Evolutionary conservation across 176 grass and related monocot genomes (phyloP).

Genomic region (Avena insularis): DNA sequence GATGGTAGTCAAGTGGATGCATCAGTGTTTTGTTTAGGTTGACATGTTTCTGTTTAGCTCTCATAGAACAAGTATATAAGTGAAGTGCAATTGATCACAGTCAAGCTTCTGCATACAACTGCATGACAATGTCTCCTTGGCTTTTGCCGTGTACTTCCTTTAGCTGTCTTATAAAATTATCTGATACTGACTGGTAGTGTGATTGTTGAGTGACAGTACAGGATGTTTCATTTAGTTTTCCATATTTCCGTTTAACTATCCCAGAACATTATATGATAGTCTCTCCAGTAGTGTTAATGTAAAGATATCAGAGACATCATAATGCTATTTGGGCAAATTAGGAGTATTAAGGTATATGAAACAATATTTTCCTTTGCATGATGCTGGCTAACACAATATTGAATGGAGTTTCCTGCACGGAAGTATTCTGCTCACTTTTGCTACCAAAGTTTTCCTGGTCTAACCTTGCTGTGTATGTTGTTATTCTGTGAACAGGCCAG

Average conservation of each 20-base stretch:
- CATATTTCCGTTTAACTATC: background rate
- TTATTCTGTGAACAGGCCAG: conserved; percentile 48
- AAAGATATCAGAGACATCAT: background rate
- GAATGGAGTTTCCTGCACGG: background rate
- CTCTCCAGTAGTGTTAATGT: background rate
- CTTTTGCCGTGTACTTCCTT: background rate
- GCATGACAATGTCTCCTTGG: background rate
- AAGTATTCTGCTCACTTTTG: background rate
- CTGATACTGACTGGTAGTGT: background rate
- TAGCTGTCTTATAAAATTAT: background rate
- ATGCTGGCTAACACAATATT: background rate
- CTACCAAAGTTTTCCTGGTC: background rate
- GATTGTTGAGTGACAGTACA: background rate
- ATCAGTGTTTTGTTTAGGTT: conserved; percentile 4
- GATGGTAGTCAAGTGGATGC: background rate
- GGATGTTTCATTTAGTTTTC: background rate
- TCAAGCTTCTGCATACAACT: background rate
- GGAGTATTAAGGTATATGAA: background rate
- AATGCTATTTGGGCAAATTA: background rate
- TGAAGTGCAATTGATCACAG: background rate
- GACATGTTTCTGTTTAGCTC: background rate
- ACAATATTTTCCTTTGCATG: background rate
- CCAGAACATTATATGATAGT: background rate
- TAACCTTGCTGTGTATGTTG: background rate
- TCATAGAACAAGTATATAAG: background rate